These are phyloP conservation scores for Mycena galopus DNA, from an alignment of 768 basidiomycete species.

Conservation along the genomic window DNA sequence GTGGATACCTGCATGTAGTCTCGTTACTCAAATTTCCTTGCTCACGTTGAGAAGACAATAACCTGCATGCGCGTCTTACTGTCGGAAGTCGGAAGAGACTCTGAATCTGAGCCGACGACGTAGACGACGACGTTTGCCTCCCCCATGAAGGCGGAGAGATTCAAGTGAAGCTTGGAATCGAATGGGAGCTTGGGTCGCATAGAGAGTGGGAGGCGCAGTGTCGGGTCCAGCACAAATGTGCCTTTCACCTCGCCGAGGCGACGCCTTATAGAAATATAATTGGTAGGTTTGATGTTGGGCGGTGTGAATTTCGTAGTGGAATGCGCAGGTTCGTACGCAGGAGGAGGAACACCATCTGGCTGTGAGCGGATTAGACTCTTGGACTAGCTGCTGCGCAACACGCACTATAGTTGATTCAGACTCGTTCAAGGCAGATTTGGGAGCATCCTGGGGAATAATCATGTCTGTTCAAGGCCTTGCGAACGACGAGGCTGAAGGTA, in stretches of 20 bases:
- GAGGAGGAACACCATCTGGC: conserved; percentile 9
- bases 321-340: conserved; percentile 11
- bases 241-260: conserved; percentile 28
- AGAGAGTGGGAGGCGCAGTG: conserved; percentile 18
- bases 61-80: conserved; percentile 29
- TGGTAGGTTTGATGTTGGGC: conserved; percentile 12
- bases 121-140: conserved; percentile 16
- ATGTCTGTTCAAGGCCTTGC: background rate
- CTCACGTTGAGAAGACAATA: too few species aligned
- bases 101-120: conserved; percentile 17
- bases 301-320: background rate
- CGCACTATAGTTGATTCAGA: conserved; percentile 1
- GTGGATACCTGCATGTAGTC: conserved; percentile 14
- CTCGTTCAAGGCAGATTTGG: background rate
- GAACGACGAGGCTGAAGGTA: background rate
- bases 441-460: conserved; percentile 1
- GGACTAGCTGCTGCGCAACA: background rate
- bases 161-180: conserved; percentile 15
- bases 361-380: background rate
- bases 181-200: background rate
- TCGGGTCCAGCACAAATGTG: conserved; percentile 31
- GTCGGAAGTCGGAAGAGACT: background rate
- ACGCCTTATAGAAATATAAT: conserved; percentile 15
- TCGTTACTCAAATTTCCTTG: too few species aligned
- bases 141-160: conserved; percentile 26